Conservation (phyloP, 2,329 filamentous ascomycete species). For the Ophiostoma fasciatum region DNA sequence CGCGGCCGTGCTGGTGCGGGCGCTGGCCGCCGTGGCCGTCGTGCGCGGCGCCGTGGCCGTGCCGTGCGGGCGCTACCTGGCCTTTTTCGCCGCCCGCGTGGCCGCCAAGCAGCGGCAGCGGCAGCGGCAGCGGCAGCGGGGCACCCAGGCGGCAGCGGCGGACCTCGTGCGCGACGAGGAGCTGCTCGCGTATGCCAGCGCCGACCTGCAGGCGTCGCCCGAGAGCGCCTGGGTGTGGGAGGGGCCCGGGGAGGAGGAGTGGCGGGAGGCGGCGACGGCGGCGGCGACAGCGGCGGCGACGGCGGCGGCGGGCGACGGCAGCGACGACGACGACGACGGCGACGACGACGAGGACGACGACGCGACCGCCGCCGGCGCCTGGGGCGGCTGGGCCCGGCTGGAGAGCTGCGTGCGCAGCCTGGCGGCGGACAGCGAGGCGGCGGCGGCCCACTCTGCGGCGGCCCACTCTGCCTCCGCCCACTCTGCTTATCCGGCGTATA, state of each 20-base stretch:
- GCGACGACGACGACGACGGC: neutral
- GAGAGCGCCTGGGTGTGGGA: constrained; percentile 81
- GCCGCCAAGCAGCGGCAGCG: constrained; percentile 27
- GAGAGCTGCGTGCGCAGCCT: constrained; percentile 47
- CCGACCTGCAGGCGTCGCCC: constrained; percentile 67
- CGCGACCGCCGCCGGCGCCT: constrained; percentile 46
- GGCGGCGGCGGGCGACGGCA: constrained; percentile 9
- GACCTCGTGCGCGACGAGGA: constrained; percentile 57
- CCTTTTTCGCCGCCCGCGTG: constrained; percentile 63
- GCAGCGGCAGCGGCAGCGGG: constrained; percentile 13
- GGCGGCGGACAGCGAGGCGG: constrained; percentile 20
- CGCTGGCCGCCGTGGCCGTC: constrained; percentile 50
- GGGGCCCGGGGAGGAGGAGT: too few relatives aligned
- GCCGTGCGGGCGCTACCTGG: constrained; percentile 66
- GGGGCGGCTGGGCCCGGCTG: constrained; percentile 68
- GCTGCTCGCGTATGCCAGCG: constrained; percentile 71
- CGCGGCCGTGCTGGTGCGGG: constrained; percentile 58
- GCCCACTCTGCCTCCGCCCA: constrained; percentile 10
- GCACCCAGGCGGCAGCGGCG: constrained; percentile 18
- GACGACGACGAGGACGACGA: constrained; percentile 35
- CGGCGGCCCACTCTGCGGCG: constrained; percentile 11
- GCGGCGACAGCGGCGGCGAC: constrained; percentile 10
- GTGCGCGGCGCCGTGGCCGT: constrained; percentile 40
- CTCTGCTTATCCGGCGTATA: too few relatives aligned
- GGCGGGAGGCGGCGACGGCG: constrained; percentile 26